Evolutionary conservation across 1,284 basidiomycete genomes (phyloP), one percentile per base, ranked within the genome.

Genomic region (Irpex sp.): DNA sequence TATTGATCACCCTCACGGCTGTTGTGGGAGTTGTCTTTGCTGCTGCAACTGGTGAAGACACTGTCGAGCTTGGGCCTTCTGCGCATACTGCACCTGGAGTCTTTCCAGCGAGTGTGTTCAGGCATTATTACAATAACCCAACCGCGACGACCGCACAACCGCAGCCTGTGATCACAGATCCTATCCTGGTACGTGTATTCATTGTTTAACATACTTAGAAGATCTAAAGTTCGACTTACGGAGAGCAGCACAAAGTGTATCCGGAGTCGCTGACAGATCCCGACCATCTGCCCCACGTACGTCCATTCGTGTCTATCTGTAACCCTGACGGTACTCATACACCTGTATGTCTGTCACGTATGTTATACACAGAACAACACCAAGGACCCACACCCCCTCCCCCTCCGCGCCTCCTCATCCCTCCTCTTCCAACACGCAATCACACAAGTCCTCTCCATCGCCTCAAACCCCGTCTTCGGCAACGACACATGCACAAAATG

Each of bases 81-180:
- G 79, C 77, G 8, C 87, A 82, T 69, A 83, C 87, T 3, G 86
- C 73, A 7, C 81, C 86, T 5, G 87, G 87, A n/a, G 70, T 75
- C 4, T 89, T 90, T 71, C 89, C 89, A 1, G 87, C 87, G 2
- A 82, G 84, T 4, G 73, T 80, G 46, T 90, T 84, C 71, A 69
- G 75, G n/a, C 70, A 80, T 64, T 92, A 91, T 72, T 90, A 87
- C 74, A 89, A 91, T 71, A 75, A 82, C 65, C 89, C 90, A 19
- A 90, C 88, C 4, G 86, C 83, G 43, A 90, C 89, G 1, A 79
- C 79, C 15, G 82, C 79, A 4, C 87, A 91, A 71, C 84, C 85
- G 4, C 88, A 91, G 71, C 90, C 89, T 39, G 79, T 89, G 59
- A 82, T 91, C 56, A 83, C 87, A 1, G 88, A 92, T 69, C 86